These are phyloP conservation scores for Teunomyces aglyptinius DNA, from an alignment of 805 yeast species.

Conservation along the genomic window DNA sequence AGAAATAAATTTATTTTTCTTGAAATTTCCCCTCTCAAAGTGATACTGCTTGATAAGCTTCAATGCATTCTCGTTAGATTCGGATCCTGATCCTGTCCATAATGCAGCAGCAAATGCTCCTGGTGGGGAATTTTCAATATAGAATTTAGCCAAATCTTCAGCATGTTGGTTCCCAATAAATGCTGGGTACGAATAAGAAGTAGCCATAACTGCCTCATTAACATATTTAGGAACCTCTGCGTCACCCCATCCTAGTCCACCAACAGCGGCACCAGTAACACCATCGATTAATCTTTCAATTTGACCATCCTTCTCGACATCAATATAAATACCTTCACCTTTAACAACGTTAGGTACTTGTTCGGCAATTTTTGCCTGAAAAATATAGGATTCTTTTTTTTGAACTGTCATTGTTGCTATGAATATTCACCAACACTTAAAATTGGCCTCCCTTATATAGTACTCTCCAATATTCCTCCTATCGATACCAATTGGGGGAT, in stretches of 20 bases:
- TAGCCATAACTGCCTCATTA: constrained; percentile 19
- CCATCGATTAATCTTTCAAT: constrained; percentile 19
- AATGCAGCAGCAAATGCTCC: constrained; percentile 43
- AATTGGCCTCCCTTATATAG: not conserved
- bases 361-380: constrained; percentile 42
- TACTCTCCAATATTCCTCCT: not conserved
- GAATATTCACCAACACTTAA: too few species aligned
- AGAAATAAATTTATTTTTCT: constrained; percentile 23
- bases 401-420: not conserved
- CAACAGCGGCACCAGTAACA: constrained; percentile 32
- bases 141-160: constrained; percentile 25
- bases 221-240: constrained; percentile 18
- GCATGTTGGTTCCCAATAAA: constrained; percentile 21
- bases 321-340: constrained; percentile 42
- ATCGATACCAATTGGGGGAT: not conserved
- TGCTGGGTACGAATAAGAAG: constrained; percentile 25
- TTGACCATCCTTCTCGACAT: constrained; percentile 6
- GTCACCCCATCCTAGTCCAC: constrained; percentile 35
- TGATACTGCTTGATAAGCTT: constrained; percentile 27
- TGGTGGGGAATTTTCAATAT: constrained; percentile 38
- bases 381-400: constrained; percentile 31
- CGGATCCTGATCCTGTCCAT: constrained; percentile 35
- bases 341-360: constrained; percentile 38
- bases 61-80: constrained; percentile 28
- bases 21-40: constrained; percentile 21